Evolutionary conservation across 768 basidiomycete species (phyloP), one percentile per base, ranked within the genome.

Genomic region (Tylopilus sp.): DNA sequence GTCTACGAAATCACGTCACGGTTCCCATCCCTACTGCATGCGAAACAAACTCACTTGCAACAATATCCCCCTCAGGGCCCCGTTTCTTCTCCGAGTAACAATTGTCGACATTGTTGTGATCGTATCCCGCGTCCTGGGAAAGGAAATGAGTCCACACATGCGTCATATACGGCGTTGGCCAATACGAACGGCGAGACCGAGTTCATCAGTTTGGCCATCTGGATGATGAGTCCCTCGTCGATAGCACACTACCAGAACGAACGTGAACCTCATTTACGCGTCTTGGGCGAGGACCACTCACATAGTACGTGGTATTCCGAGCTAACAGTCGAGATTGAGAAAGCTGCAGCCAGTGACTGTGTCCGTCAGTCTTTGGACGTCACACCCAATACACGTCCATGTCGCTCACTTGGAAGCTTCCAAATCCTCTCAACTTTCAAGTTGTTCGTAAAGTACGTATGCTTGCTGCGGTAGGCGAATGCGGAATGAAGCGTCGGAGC

Each of bases 241-340:
- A 85, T 84, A 56, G 78, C 72, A 62, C 84, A 85, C 82, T 85
- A 58, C 11, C 40, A 36, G 31, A 19, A 43, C 33, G 24, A 17
- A 46, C 26, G 36, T 45, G 19, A 48, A 31, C 21, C 37, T 24
- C 19, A 13, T 46, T 46, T 10, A 13, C n/a, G 31, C 25, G 33
- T 50, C 45, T 10, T 4, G 28, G 12, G 31, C 22, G n/a, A 34
- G 29, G 31, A 19, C 14, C 13, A 60, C 76, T 48, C 54, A 84
- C 83, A 58, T 84, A 77, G 63, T 82, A 85, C 7, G 83, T 84
- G n/a, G n/a, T n/a, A 63, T 86, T 86, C 85, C 85, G 86, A 7
- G 85, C 85, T 86, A 45, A 31, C 26, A 37, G 36, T 29, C 17
- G 22, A 26, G 21, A 40, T 24, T 59, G 19, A 55, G 49, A 45